Evolutionary conservation across 306 rosid genomes (phyloP).

Genomic region (Prunus kanzakura): DNA sequence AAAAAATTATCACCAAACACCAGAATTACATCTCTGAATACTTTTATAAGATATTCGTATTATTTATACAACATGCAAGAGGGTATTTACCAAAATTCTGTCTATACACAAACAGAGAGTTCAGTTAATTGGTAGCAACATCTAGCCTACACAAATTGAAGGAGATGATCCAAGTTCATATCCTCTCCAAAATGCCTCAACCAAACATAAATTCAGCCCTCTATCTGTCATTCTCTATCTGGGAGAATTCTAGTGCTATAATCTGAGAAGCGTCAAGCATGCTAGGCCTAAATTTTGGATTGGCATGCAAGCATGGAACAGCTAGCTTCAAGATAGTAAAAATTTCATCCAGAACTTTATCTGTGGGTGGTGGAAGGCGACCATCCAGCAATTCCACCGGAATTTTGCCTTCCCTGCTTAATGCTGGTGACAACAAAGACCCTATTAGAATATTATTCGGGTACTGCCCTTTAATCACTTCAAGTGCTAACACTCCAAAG

Average conservation of each 20-base stretch:
- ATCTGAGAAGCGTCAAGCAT: conserved; percentile 28
- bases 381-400: conserved; percentile 28
- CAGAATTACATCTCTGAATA: not conserved
- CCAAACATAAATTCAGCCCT: not conserved
- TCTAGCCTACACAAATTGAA: not conserved
- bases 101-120: not conserved
- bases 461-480: conserved; percentile 29
- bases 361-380: conserved; percentile 25
- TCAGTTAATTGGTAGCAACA: not conserved
- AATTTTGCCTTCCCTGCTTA: not conserved
- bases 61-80: too few species aligned
- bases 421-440: conserved; percentile 12
- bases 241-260: conserved; percentile 5
- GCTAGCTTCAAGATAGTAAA: conserved; percentile 22
- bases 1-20: not conserved
- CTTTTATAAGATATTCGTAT: not conserved
- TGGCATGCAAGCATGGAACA: conserved; percentile 28
- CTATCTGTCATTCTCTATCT: not conserved
- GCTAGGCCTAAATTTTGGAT: conserved; percentile 28
- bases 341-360: conserved; percentile 14
- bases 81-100: not conserved
- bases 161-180: not conserved
- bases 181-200: not conserved
- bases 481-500: conserved; percentile 35
- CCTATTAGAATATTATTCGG: conserved; percentile 20